These are phyloP conservation scores for Typha latifolia DNA, from an alignment of 176 grass and related monocot species.

Conservation along the genomic window DNA sequence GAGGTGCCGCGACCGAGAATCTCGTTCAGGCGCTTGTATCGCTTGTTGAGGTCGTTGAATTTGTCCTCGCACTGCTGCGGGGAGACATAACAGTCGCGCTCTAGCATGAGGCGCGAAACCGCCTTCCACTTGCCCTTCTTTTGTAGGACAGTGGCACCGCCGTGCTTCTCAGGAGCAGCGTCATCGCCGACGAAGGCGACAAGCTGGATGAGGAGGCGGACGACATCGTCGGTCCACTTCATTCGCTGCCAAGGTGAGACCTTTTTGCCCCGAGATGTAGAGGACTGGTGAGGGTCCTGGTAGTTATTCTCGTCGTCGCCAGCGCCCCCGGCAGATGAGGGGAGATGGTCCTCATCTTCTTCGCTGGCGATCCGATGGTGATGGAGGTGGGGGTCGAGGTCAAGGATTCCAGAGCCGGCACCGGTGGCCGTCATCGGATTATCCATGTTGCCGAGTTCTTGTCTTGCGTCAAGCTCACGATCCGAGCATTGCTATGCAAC, in stretches of 20 bases:
- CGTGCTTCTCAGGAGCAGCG: conserved; percentile 24
- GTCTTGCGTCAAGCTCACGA: neutral
- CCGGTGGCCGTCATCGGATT: neutral
- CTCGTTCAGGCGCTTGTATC: conserved; percentile 57
- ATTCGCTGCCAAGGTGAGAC: conserved; percentile 39
- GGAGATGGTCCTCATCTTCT: neutral
- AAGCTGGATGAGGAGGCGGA: conserved; percentile 47
- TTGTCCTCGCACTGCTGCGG: conserved; percentile 65
- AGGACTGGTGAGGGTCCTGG: neutral
- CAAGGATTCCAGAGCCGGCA: neutral
- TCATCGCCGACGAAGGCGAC: conserved; percentile 46
- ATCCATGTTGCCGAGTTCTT: neutral
- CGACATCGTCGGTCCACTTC: conserved; percentile 68
- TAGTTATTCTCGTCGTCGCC: neutral
- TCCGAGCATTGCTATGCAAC: neutral
- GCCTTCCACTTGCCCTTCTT: conserved; percentile 74
- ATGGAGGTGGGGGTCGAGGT: neutral
- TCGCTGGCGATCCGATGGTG: neutral
- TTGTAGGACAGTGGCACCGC: conserved; percentile 31
- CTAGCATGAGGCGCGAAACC: conserved; percentile 44
- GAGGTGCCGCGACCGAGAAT: conserved; percentile 53
- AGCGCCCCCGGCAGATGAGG: neutral
- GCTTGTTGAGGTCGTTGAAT: conserved; percentile 79
- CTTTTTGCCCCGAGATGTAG: conserved; percentile 26
- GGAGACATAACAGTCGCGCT: conserved; percentile 51